These are phyloP conservation scores for Lindgomyces ingoldianus DNA, from an alignment of 495 filamentous ascomycete species.

Conservation along the genomic window DNA sequence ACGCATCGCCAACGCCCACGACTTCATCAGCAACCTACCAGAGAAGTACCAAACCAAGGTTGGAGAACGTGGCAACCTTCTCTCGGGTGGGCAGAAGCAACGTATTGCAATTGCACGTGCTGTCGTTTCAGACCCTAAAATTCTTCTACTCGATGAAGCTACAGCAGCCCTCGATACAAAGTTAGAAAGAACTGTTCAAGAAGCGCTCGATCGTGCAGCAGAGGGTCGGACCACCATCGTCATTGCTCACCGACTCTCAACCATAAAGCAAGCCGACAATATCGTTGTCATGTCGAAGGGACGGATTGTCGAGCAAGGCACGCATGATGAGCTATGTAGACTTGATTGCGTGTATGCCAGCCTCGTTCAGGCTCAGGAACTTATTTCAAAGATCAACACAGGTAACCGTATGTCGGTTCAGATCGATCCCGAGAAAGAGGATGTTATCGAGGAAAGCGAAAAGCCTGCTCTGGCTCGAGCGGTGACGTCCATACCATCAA, in stretches of 20 bases:
- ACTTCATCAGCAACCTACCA: slow-evolving; percentile 77
- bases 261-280: slow-evolving; percentile 88
- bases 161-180: slow-evolving; percentile 92
- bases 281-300: slow-evolving; percentile 89
- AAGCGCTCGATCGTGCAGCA: slow-evolving; percentile 80
- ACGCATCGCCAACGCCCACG: slow-evolving; percentile 84
- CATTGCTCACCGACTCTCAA: slow-evolving; percentile 91
- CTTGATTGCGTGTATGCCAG: slow-evolving; percentile 65
- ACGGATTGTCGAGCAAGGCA: slow-evolving; percentile 81
- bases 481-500: too few species aligned
- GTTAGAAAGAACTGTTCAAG: slow-evolving; percentile 90
- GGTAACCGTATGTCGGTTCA: too few species aligned
- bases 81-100: slow-evolving; percentile 87
- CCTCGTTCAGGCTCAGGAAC: slow-evolving; percentile 63
- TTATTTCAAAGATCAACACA: background rate
- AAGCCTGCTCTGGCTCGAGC: too few species aligned
- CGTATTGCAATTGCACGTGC: slow-evolving; percentile 74
- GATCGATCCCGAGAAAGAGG: too few species aligned
- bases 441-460: too few species aligned
- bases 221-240: slow-evolving; percentile 89
- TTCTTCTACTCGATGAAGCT: slow-evolving; percentile 90
- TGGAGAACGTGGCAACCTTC: slow-evolving; percentile 85
- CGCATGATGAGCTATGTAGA: slow-evolving; percentile 68
- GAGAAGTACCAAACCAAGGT: slow-evolving; percentile 93
- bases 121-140: slow-evolving; percentile 87